These are phyloP conservation scores for Mycena capillaripes DNA, from an alignment of 768 basidiomycete genomes.

Conservation along the genomic window DNA sequence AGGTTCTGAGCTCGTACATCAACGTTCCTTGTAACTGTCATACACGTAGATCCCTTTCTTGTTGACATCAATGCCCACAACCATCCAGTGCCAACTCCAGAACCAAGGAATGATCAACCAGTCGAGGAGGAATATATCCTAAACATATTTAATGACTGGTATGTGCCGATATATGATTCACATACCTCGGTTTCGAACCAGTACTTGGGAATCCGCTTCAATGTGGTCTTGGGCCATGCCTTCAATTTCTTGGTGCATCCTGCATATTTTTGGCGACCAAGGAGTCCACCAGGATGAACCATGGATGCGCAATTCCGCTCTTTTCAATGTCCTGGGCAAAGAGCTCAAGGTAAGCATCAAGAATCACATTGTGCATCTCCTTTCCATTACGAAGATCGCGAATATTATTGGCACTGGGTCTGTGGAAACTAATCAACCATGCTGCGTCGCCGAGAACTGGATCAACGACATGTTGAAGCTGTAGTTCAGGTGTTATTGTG, in stretches of 20 bases:
- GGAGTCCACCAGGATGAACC: not conserved
- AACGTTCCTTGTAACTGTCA: not conserved
- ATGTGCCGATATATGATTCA: no score
- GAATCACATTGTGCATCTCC: not conserved
- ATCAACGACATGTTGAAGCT: not conserved
- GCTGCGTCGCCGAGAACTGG: not conserved
- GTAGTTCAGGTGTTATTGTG: not conserved
- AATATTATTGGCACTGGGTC: not conserved
- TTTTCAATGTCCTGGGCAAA: not conserved
- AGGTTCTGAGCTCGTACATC: no score
- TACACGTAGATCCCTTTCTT: not conserved
- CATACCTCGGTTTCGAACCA: not conserved
- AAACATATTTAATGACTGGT: no score
- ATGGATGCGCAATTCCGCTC: not conserved
- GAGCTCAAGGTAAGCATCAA: not conserved
- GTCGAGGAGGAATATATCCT: constrained; percentile 2
- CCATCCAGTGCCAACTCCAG: not conserved
- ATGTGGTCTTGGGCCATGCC: not conserved
- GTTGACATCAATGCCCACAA: not conserved
- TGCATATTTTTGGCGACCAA: not conserved
- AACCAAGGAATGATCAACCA: constrained; percentile 2
- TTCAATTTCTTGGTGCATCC: not conserved
- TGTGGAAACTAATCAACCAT: not conserved
- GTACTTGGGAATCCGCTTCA: not conserved
- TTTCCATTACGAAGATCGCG: not conserved